Evolutionary conservation across 2,329 filamentous ascomycete species (phyloP), one percentile per base, ranked within the genome.

Genomic region (Fusarium sp.): DNA sequence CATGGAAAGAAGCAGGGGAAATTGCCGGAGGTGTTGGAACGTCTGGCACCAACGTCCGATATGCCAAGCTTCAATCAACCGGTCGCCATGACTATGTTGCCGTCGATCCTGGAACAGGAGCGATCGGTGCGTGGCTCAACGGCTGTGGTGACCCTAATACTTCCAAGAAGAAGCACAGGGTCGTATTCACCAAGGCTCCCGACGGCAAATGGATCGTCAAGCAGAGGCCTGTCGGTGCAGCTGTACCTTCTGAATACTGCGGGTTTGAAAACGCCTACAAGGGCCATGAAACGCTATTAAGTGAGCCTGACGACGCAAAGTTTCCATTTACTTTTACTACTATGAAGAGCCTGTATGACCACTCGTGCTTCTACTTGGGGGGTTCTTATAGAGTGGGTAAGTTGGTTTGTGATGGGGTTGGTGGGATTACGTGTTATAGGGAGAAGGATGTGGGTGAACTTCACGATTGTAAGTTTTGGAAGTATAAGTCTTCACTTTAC

Each of bases 111-210:
- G 54, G 57, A 1, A 61, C 52, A 0, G 67, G 67, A 9, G 56
- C 61, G 0, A 47, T 67, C 9, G 61, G 10, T 2, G 61, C 55
- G 2, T 67, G 65, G 65, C 57, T 67, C 6, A 67, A 62, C 9
- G 55, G 64, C 0, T 66, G 63, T 10, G 46, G 32, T 3, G 44
- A 61, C 16, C 29, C 30, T 30, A 49, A 49, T 7, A 46, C 18
- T 1, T 57, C 49, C 6, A 48, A 62, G 20, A 57, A 65, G 37
- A 65, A 40, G 30, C 49, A 65, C 34, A 29, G 27, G 27, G 27
- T 29, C 1, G 27, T 29, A 5, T 29, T 29, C 11, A 29, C 27
- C 27, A 12, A 29, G 10, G 12, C 3, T 29, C 27, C 12, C 5
- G 4, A 29, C 3, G 27, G 10, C 27, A 29, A 12, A 29, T 29